Evolutionary conservation across 2,329 filamentous ascomycete species (phyloP).

Genomic region (Juglanconis oblonga): DNA sequence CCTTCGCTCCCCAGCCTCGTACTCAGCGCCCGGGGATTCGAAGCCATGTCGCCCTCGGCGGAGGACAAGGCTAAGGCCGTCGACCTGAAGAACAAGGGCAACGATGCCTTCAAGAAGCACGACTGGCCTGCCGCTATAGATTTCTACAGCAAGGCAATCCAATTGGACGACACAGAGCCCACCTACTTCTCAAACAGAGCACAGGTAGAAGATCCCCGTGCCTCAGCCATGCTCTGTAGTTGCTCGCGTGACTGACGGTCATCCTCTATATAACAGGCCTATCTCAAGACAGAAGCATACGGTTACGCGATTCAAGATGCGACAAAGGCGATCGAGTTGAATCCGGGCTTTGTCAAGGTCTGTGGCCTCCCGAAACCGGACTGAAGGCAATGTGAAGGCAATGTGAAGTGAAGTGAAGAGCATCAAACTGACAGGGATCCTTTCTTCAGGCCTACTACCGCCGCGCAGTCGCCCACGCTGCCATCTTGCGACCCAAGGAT

Average conservation of each 20-base stretch:
- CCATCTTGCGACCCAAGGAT: conserved; percentile 83
- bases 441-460: conserved; percentile 79
- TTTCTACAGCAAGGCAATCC: conserved; percentile 84
- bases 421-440: conserved; percentile 8
- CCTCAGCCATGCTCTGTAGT: conserved; percentile 18
- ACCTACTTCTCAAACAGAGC: conserved; percentile 94
- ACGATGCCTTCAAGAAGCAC: conserved; percentile 84
- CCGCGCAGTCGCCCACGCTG: conserved; percentile 85
- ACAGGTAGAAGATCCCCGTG: conserved; percentile 60
- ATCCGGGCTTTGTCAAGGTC: conserved; percentile 86
- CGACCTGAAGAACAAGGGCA: conserved; percentile 88
- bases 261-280: conserved; percentile 53
- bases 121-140: conserved; percentile 83
- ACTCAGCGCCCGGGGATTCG: background rate
- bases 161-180: conserved; percentile 76
- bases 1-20: background rate
- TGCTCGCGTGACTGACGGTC: conserved; percentile 46
- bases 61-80: conserved; percentile 67
- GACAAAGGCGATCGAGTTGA: conserved; percentile 84
- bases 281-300: conserved; percentile 94
- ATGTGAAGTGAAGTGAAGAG: too few relatives aligned
- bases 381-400: background rate
- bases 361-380: conserved; percentile 18
- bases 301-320: conserved; percentile 91
- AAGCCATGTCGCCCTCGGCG: conserved; percentile 34